Base-by-base conservation (phyloP, 164 flowering plant genomes). In the Aristolochia californica region DNA sequence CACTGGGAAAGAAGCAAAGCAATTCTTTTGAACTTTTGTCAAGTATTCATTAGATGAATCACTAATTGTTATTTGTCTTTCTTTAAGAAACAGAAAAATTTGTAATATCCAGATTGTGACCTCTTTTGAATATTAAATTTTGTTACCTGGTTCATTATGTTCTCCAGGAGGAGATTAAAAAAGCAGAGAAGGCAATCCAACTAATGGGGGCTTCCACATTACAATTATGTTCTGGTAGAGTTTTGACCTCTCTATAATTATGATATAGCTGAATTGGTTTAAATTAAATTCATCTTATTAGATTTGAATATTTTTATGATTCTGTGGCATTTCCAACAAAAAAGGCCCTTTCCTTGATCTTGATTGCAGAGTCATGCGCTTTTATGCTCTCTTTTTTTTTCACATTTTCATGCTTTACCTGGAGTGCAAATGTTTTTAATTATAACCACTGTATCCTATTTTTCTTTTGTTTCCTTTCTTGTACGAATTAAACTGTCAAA, bases 141-240 rank as follows among this genome's bases (percentile, higher is more conserved):
- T 28, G 3, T 34, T 34, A 34, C 40, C 4, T 34, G 10, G 9
- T 28, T 54, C 0, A 54, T 54, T 1, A 8, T 53, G 5, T 34
- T 60, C 16, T 56, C 54, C 75, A 90, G 96, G 87, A 75, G 23
- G 97, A 85, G 73, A 80, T 90, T 28, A 67, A 48, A 64, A 79
- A 67, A 69, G 96, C 98, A 55, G 82, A 83, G 66, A 86, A 67
- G 65, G 88, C 96, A 62, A 73, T 88, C 58, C 66, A 62, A 45
- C 43, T 78, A 72, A 70, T 88, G 80, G 96, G 98, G 48, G 94
- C 85, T 58, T 85, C 91, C 17, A 27, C 81, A 16, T 72, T 91
- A 67, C 73, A 82, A 64, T 57, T 77, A 34, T 76, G 71, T 54
- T 40, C 72, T 51, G 96, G 96, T 84, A 62, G 14, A 2, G 16